A percentile compares a stretch with the other conserved stretches of the same genome.
phyloP scores from a whole-genome alignment of 345 rosid genomes.

The Carallia pectinifolia region DNA sequence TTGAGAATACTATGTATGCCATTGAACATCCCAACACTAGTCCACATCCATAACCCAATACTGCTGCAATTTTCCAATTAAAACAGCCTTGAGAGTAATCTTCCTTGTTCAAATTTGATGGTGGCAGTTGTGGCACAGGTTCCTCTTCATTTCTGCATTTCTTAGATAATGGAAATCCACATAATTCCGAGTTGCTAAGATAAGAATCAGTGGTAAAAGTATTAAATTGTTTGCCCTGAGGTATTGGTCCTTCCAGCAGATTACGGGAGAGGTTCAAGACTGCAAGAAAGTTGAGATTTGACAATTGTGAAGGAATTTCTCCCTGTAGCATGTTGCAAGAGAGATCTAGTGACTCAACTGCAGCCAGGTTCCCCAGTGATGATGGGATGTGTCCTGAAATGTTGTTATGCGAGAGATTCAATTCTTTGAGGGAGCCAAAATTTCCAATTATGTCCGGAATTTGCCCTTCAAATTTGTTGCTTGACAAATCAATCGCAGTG shows the following conservation, averaged over 20 bases:
- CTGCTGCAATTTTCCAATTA: constrained; percentile 3
- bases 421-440: not conserved
- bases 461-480: constrained; percentile 10
- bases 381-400: constrained; percentile 1
- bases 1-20: not conserved
- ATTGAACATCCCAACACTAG: not conserved
- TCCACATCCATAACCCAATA: constrained; percentile 6
- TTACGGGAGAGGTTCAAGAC: not conserved
- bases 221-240: not conserved
- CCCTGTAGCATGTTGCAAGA: constrained; percentile 24
- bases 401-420: constrained; percentile 15
- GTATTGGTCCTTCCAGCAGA: not conserved
- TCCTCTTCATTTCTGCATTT: not conserved
- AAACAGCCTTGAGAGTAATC: not conserved
- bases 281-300: not conserved
- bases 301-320: constrained; percentile 16
- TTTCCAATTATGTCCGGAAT: constrained; percentile 7
- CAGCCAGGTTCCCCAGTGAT: constrained; percentile 8
- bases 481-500: constrained; percentile 13
- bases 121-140: too few species aligned
- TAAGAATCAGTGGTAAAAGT: not conserved
- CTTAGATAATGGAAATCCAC: not conserved
- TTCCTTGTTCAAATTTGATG: not conserved
- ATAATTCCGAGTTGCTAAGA: not conserved
- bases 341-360: constrained; percentile 22